Conservation (phyloP, 2,329 filamentous ascomycete species). For the Neopestalotiopsis clavispora region DNA sequence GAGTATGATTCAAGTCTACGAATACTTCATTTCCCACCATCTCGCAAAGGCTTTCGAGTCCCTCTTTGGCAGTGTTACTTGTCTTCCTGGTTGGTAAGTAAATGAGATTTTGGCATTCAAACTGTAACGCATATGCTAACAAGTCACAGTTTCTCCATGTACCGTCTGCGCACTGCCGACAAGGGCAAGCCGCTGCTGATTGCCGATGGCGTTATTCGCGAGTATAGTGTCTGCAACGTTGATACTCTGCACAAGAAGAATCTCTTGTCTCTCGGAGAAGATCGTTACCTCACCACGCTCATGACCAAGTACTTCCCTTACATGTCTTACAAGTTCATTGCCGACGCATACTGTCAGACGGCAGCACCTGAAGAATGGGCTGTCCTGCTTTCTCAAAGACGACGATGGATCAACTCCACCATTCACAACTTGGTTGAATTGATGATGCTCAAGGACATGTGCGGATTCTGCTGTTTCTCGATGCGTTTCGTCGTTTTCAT, state of each 20-base stretch:
- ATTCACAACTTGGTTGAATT: conserved; percentile 95
- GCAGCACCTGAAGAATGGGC: conserved; percentile 94
- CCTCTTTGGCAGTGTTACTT: conserved; percentile 96
- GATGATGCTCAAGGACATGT: conserved; percentile 89
- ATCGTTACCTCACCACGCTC: conserved; percentile 88
- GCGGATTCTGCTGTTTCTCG: conserved; percentile 97
- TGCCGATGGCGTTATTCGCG: conserved; percentile 82
- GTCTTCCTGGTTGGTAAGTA: conserved; percentile 96
- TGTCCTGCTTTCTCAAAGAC: conserved; percentile 93
- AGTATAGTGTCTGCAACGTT: conserved; percentile 87
- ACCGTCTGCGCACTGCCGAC: conserved; percentile 90
- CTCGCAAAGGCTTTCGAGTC: conserved; percentile 97
- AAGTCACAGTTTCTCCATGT: conserved; percentile 89
- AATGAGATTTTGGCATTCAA: conserved; percentile 23
- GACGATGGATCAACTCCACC: conserved; percentile 99
- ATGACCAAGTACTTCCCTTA: conserved; percentile 98
- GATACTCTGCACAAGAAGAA: conserved; percentile 95
- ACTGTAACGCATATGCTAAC: conserved; percentile 21
- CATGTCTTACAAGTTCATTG: conserved; percentile 96
- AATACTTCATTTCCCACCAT: conserved; percentile 99
- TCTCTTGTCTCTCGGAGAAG: conserved; percentile 77
- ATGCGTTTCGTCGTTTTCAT: conserved; percentile 98
- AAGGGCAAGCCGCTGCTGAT: conserved; percentile 95
- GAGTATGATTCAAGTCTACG: conserved; percentile 99
- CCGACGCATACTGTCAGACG: conserved; percentile 91